Evolutionary conservation across 306 rosid species (phyloP), one percentile per base, ranked within the genome.

Genomic region (Spatholobus suberectus): DNA sequence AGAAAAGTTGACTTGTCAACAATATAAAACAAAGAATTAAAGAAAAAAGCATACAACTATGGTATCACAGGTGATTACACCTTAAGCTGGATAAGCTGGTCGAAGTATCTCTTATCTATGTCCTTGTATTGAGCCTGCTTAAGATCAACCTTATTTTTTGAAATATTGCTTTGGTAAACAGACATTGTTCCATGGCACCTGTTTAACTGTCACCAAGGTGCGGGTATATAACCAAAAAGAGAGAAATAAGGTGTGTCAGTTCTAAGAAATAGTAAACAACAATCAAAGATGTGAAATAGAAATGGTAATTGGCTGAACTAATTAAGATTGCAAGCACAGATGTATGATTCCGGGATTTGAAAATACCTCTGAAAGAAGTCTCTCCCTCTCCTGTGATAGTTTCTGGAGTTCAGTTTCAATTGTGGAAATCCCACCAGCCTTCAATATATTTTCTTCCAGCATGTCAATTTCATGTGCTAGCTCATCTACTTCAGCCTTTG

Each of bases 1-100:
- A 52, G 75, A 84, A 88, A 72, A 41, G 55, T 44, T 74, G 37
- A 69, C 21, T 29, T 69, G 72, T 72, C 41, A 69, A 46, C 74
- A 78, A 17, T 13, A 68, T 35, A 52, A 37, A 51, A 66, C 5
- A 4, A 66, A 70, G 77, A 13, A 61, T 43, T 57, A 68, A 65
- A 63, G 57, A 35, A 57, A 65, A 54, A 78, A 62, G 18, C 18
- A 67, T 44, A 29, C 47, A 40, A 43, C 35, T 10, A 75, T 23
- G 76, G 13, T 52, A 73, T 73, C 44, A 32, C 73, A 18, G 46
- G n/a, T 55, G 29, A 68, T 73, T 76, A 54, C 73, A 94, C 98
- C 99, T 96, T 96, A 57, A 96, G 99, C 90, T 89, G 99, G 89
- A 96, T 92, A 58, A 96, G 91, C 89, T 93, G 98, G 76, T 96